Base-by-base conservation (phyloP, 1,284 basidiomycete species). In the Trichosporon sp. region DNA sequence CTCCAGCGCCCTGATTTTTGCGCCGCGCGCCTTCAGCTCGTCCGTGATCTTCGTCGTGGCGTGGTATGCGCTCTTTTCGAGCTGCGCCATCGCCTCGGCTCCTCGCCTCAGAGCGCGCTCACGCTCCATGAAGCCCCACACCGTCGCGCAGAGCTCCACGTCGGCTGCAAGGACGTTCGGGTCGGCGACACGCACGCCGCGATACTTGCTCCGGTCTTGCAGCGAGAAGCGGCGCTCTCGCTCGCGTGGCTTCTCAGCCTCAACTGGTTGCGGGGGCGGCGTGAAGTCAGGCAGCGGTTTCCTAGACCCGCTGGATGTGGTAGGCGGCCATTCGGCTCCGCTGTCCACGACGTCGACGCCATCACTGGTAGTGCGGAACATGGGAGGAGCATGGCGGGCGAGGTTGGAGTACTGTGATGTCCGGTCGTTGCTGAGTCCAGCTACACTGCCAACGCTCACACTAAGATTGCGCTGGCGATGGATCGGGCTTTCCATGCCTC, bases 301-400 rank as follows among this genome's bases (percentile, higher is more conserved):
- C 13, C 21, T n/a, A 10, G 32, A 10, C n/a, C 25, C 32, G 3
- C 21, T 21, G 14, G 31, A 49, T 13, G 37, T 23, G 13, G 36
- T 27, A 23, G 4, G 40, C 54, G 36, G 70, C 75, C 75, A 78
- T 66, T 78, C 74, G 58, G 66, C 61, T 1, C 71, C 75, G 10
- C 63, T 67, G 0, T 74, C 49, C 1, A 65, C 54, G 3, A 76
- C 73, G 67, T 78, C 77, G 27, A 75, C 74, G 56, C 75, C 75
- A 65, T 77, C 75, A 59, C 74, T 76, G 5, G 64, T 63, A 1
- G 74, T 73, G 7, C 77, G 59, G 8, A 72, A 36, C 73, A 76
- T 73, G 4, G 70, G 49, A 4, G 34, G 4, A 11, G 34, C 13
- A 37, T 14, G 49, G 25, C 14, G 14, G 25, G 27, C 64, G 2